Percentiles rank a stretch among this genome's conserved stretches.
phyloP scores from a whole-genome alignment of 163 green algal genomes.

The Scenedesmus sp. region DNA sequence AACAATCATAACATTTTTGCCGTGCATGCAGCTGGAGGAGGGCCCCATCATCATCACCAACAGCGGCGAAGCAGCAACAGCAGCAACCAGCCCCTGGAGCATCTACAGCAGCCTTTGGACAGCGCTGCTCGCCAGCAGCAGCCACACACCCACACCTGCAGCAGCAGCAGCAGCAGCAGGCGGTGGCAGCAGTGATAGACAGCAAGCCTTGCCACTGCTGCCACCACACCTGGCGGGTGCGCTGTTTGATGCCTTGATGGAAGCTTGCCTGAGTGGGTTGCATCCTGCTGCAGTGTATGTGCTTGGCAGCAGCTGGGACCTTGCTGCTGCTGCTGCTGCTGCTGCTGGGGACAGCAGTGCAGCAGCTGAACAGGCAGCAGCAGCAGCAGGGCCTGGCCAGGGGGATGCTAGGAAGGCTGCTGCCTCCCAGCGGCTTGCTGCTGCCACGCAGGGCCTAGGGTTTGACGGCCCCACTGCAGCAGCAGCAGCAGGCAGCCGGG shows the following conservation, averaged over 20 bases:
- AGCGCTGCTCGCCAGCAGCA: neutral
- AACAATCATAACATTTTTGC: neutral
- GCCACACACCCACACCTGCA: neutral
- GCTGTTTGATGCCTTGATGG: conserved; percentile 39
- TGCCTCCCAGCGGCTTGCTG: conserved; percentile 23
- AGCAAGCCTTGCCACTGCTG: neutral
- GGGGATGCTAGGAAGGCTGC: neutral
- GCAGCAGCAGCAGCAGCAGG: neutral
- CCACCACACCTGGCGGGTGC: neutral
- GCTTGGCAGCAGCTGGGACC: neutral
- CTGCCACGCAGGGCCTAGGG: neutral
- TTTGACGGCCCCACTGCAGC: neutral
- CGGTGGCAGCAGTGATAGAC: neutral
- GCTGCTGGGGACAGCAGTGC: neutral
- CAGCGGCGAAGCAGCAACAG: conserved; percentile 9
- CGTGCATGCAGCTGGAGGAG: neutral
- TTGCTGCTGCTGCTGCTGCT: conserved; percentile 13
- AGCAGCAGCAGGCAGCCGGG: neutral
- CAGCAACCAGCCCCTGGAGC: conserved; percentile 8
- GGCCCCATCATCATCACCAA: conserved; percentile 22
- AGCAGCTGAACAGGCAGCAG: neutral
- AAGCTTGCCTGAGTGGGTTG: neutral
- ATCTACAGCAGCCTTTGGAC: conserved; percentile 22
- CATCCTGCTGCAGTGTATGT: conserved; percentile 8
- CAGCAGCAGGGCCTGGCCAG: neutral